A percentile compares a stretch with the other conserved stretches of the same genome.
Evolutionary conservation across 352 stramenopile genomes (phyloP).

Genomic region (Phytophthora megakarya): DNA sequence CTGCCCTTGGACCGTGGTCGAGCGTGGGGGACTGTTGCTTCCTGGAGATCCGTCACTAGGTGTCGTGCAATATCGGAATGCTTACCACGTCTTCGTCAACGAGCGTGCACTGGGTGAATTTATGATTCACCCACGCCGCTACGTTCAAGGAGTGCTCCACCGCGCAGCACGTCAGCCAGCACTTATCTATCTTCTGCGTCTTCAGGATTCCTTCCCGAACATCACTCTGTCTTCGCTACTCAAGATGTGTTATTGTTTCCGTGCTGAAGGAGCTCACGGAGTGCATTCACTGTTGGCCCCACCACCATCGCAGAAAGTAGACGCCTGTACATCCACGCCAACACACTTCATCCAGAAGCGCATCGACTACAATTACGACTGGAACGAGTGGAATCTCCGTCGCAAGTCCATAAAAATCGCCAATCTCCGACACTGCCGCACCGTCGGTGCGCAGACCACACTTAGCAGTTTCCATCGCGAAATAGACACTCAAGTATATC

Average conservation of each 20-base stretch:
- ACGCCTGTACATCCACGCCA: conserved; percentile 90
- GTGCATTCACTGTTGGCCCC: conserved; percentile 69
- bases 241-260: conserved; percentile 59
- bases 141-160: conserved; percentile 76
- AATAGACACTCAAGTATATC: conserved; percentile 89
- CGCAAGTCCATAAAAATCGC: conserved; percentile 90
- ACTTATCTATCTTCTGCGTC: conserved; percentile 91
- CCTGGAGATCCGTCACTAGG: conserved; percentile 91
- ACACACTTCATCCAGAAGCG: conserved; percentile 93
- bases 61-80: conserved; percentile 89
- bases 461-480: conserved; percentile 90
- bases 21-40: conserved; percentile 88
- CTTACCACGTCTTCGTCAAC: conserved; percentile 94
- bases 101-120: conserved; percentile 88
- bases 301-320: conserved; percentile 65
- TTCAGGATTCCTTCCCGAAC: conserved; percentile 88
- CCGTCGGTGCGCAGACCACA: conserved; percentile 87
- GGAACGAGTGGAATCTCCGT: conserved; percentile 95
- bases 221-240: conserved; percentile 75
- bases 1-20: conserved; percentile 92
- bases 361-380: conserved; percentile 93
- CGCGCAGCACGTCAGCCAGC: conserved; percentile 79
- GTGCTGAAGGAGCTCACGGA: conserved; percentile 34
- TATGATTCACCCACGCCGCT: conserved; percentile 83
- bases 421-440: conserved; percentile 91